phyloP scores from a whole-genome alignment of 192 early-diverging fungal species.

The Fimicolochytrium jonesii region DNA sequence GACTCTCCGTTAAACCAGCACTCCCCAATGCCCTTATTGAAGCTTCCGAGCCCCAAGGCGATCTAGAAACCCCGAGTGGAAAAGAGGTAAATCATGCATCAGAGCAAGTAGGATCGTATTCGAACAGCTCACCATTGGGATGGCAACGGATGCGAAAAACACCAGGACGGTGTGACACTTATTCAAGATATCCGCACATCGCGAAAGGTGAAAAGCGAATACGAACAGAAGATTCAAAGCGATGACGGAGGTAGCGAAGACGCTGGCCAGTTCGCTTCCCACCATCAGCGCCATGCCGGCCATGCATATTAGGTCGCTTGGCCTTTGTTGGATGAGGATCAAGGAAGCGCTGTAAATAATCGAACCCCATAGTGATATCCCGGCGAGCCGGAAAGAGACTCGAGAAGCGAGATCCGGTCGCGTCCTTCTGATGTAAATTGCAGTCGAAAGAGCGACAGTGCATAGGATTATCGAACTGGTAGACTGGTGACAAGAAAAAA shows the following conservation, averaged over 20 bases:
- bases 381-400: not conserved
- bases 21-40: not conserved
- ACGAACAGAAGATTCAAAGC: not conserved
- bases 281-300: not conserved
- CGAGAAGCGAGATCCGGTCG: too few species aligned
- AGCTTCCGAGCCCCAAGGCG: not conserved
- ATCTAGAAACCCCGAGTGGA: too few species aligned
- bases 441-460: too few species aligned
- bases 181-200: not conserved
- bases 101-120: too few species aligned
- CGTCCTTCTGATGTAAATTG: too few species aligned
- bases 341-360: not conserved
- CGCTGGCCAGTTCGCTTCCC: not conserved
- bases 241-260: not conserved
- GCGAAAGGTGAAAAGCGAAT: not conserved
- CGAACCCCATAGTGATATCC: not conserved
- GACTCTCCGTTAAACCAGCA: not conserved
- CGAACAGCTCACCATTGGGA: constrained; percentile 2
- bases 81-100: too few species aligned
- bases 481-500: too few species aligned
- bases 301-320: not conserved
- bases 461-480: too few species aligned
- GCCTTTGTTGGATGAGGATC: not conserved
- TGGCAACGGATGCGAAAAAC: not conserved
- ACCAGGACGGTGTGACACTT: not conserved